Conservation (phyloP, 2,329 filamentous ascomycete species). For the Cordyceps sp. region DNA sequence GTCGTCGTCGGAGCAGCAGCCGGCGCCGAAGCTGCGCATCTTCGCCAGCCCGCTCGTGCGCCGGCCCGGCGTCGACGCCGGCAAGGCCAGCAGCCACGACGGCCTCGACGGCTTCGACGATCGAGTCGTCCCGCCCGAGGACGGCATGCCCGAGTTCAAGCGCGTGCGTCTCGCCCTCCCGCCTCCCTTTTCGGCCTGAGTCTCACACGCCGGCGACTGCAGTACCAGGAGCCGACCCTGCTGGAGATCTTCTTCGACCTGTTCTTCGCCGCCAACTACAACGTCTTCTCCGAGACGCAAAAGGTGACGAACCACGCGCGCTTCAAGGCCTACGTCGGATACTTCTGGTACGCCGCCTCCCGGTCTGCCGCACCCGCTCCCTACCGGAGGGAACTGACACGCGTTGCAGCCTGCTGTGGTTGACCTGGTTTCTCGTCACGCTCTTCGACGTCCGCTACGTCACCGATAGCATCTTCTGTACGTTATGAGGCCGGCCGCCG, state of each 20-base stretch:
- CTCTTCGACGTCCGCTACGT: neutral
- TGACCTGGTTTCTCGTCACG: slow-evolving; percentile 1
- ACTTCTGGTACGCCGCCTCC: neutral
- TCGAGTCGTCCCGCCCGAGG: too few species aligned
- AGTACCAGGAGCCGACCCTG: slow-evolving; percentile 14
- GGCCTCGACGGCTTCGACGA: too few species aligned
- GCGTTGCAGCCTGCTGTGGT: neutral
- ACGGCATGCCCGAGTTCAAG: neutral
- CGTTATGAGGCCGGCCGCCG: neutral
- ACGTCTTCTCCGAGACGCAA: slow-evolving; percentile 30
- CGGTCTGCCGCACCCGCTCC: neutral
- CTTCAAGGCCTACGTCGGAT: slow-evolving; percentile 17
- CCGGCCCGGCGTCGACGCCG: too few species aligned
- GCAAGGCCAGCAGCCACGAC: too few species aligned
- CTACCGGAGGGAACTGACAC: neutral
- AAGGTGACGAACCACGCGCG: slow-evolving; percentile 13
- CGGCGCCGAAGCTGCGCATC: too few species aligned
- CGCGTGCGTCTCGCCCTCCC: too few species aligned
- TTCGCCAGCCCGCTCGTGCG: too few species aligned
- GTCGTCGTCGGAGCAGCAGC: too few species aligned
- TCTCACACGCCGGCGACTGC: neutral
- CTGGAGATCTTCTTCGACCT: slow-evolving; percentile 22
- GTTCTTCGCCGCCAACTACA: slow-evolving; percentile 40
- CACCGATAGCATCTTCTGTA: slow-evolving; percentile 1
- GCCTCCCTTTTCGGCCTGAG: too few species aligned